Conservation (phyloP, 2,329 filamentous ascomycete species). For the Aspergillus intermedius region DNA sequence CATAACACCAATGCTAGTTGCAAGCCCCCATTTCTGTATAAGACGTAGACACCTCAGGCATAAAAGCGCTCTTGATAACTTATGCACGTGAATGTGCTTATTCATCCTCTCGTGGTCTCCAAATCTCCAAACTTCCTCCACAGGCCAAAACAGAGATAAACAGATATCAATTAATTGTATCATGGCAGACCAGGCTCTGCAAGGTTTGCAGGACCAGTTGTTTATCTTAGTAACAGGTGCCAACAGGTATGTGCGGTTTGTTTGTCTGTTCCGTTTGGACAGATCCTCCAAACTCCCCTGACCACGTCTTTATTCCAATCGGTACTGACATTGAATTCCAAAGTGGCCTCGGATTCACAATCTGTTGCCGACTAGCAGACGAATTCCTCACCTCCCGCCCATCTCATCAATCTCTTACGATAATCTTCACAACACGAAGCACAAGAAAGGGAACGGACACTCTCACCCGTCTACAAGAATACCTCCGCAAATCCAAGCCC, state of each 20-base stretch:
- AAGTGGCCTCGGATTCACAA: constrained; percentile 82
- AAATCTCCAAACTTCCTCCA: neutral
- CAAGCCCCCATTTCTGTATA: no score
- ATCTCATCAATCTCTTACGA: constrained; percentile 61
- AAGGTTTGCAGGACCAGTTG: constrained; percentile 16
- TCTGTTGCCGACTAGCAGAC: constrained; percentile 78
- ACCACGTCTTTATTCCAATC: neutral
- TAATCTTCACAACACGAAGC: constrained; percentile 79
- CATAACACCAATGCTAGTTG: no score
- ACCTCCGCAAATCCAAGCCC: constrained; percentile 48
- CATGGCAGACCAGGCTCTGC: constrained; percentile 9
- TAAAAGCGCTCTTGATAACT: no score
- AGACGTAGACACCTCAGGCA: no score
- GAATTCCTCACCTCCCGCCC: constrained; percentile 71
- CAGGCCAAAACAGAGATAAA: neutral
- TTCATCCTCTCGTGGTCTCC: neutral
- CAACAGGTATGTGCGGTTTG: constrained; percentile 60
- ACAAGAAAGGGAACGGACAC: constrained; percentile 68
- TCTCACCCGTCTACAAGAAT: constrained; percentile 54
- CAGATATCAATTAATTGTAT: neutral
- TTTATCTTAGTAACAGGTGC: constrained; percentile 72
- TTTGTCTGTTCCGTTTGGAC: no score
- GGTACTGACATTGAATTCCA: constrained; percentile 4
- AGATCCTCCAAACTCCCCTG: neutral
- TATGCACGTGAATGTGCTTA: no score